Evolutionary conservation across 2,329 filamentous ascomycete species (phyloP), one percentile per base, ranked within the genome.

Genomic region (Ascocoryne sarcoides): DNA sequence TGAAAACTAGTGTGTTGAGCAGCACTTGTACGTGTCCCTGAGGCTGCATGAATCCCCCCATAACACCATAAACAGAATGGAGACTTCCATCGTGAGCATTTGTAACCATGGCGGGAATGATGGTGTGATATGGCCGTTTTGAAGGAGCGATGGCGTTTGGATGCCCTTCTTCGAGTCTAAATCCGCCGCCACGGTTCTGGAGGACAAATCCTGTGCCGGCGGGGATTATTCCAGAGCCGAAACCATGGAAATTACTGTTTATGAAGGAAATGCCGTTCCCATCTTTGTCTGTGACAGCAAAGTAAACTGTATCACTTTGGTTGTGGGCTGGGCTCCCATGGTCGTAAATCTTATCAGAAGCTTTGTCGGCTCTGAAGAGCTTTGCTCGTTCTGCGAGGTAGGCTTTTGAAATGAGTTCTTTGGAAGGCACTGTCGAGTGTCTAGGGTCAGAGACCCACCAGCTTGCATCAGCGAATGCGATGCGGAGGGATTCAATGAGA

Each of bases 1-100:
- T 78, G 53, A 89, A 94, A 0, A 88, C 76, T 0, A 94, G 64
- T 74, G 94, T 89, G 50, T 93, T 94, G 2, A 96, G 69, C 8
- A 98, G 65, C 0, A 95, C 88, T 62, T 96, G 92, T 0, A 96
- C 81, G 45, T 96, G 92, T 16, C 90, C 92, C 63, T 96, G 92
- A 0, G 92, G 92, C 65, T 98, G 92, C 84, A 96, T 96, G 64
- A 93, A 96, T 2, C 88, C 90, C 38, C 92, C 92, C 92, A 96
- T 96, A 45, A 96, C 90, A 39, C 92, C 92, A 55, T 90, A 95
- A 0, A 94, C 84, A 3, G 78, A 83, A 61, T 95, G 85, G 42
- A 96, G 65, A 36, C 75, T 80, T 18, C 76, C 76, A 52, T 93
- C 87, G 4, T 67, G 65, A 14, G 76, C 60, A 51, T 92, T 87